Base-by-base conservation (phyloP, 805 yeast species). In the Saccharomycopsis babjevae region DNA sequence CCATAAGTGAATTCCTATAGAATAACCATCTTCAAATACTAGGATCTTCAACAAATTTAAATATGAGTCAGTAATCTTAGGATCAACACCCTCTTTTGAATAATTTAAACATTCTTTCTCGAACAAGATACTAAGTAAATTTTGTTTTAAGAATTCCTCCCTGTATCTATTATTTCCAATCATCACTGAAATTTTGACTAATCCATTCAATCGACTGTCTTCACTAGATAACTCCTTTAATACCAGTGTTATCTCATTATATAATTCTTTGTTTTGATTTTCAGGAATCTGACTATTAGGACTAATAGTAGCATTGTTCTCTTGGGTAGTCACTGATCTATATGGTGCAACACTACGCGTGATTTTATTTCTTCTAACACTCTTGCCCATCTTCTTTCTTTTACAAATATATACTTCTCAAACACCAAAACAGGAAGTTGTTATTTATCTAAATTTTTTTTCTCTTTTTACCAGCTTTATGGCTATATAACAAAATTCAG, bases 21-120 rank as follows among this genome's bases (percentile, higher is more conserved):
- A 96, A 67, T 89, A 85, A 22, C 97, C 97, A 72, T 91, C 96
- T 68, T 89, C 96, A 59, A 89, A 77, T 2, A 87, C 85, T 60
- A 93, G 69, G 69, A 88, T 90, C 70, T 97, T 80, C 64, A 94
- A 74, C 28, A 93, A 75, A 1, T 97, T 97, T 67, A 83, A 85
- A 0, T 93, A 78, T 67, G 88, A 96, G 22, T 88, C 87, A 20
- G 88, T 86, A 54, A 89, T 82, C 32, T 56, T 52, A 16, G 42
- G 15, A 22, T 40, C 30, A 5, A 42, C 55, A 16, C 16, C 38
- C 15, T 39, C 28, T 42, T 56, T 28, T 22, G 20, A 38, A 20
- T 36, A 28, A 10, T 16, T 38, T 5, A 7, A 25, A 40, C 28
- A 15, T 1, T 43, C 43, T 13, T 25, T 18, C 11, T 18, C 42